phyloP scores from a whole-genome alignment of 106 monocot genomes.

The Hemerocallis citrina region DNA sequence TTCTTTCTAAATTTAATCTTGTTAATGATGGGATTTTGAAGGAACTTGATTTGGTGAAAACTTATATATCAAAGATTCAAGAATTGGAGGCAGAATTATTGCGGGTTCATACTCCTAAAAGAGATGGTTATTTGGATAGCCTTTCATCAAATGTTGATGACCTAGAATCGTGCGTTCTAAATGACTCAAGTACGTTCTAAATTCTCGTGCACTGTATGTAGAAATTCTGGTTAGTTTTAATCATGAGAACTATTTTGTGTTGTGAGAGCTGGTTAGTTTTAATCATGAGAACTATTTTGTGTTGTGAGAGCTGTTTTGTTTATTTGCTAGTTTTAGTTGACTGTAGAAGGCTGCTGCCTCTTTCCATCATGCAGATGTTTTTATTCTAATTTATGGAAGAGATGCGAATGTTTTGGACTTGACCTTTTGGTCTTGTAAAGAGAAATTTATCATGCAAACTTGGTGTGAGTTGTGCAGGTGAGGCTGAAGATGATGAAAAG shows the following conservation, averaged over 20 bases:
- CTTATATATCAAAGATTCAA: conserved; percentile 73
- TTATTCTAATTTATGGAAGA: no score
- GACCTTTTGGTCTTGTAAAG: neutral
- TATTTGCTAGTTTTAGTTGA: no score
- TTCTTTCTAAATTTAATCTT: neutral
- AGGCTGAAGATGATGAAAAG: conserved; percentile 73
- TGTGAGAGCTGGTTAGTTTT: no score
- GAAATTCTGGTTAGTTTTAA: no score
- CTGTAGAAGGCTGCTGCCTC: no score
- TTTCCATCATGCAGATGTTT: no score
- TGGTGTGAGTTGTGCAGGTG: conserved; percentile 30
- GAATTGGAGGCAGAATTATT: conserved; percentile 69
- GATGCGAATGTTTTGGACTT: no score
- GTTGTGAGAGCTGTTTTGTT: no score
- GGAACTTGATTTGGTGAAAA: conserved; percentile 60
- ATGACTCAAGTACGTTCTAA: conserved; percentile 29
- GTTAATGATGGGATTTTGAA: conserved; percentile 10
- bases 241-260: no score
- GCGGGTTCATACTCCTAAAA: conserved; percentile 21
- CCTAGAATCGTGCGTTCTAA: conserved; percentile 12
- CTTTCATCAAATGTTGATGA: conserved; percentile 32
- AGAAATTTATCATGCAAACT: neutral
- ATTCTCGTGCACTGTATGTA: neutral
- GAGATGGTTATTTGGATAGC: conserved; percentile 28
- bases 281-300: no score